Base-by-base conservation (phyloP, 306 rosid genomes). In the Citrullus amarus region DNA sequence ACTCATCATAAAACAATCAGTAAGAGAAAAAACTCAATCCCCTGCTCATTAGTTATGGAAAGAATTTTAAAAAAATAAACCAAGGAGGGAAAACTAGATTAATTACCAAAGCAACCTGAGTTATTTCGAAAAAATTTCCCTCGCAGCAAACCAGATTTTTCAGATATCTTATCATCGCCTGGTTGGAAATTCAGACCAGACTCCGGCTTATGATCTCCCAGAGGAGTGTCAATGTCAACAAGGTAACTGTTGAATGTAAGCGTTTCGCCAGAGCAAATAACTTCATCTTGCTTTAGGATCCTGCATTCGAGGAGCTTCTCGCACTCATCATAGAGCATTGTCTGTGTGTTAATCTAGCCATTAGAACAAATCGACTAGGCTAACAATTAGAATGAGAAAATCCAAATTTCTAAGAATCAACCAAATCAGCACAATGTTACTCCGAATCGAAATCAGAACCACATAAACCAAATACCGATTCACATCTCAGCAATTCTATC, bases 251-350 rank as follows among this genome's bases (percentile, higher is more conserved):
- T 85, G 86, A 88, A 85, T 1, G 80, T 63, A 73, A 88, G 88
- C 9, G 88, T 79, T 78, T 87, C 95, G 38, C 96, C 95, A 36
- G 79, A 76, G 43, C 77, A 34, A 78, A 90, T 85, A 20, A 75
- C 75, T 83, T 92, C 97, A 20, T 89, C 91, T 11, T 68, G 84
- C 89, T 88, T 94, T 89, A 89, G 81, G 41, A 89, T 12, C 78
- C 89, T 85, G 79, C 93, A 89, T 84, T 84, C 93, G 88, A 92
- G 72, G 70, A 92, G 85, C 56, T 88, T 90, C 75, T 86, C 87
- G 85, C 85, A 82, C 75, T 88, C 96, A 41, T 92, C 97, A 74
- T 85, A 92, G 58, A 92, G 89, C 84, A 60, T 10, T 39, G 89
- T 78, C 98, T 90, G 84, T 67, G 13, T 17, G 59, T 22, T 16